phyloP scores from a whole-genome alignment of 768 basidiomycete species.

The Tylopilus rubrobrunneus region DNA sequence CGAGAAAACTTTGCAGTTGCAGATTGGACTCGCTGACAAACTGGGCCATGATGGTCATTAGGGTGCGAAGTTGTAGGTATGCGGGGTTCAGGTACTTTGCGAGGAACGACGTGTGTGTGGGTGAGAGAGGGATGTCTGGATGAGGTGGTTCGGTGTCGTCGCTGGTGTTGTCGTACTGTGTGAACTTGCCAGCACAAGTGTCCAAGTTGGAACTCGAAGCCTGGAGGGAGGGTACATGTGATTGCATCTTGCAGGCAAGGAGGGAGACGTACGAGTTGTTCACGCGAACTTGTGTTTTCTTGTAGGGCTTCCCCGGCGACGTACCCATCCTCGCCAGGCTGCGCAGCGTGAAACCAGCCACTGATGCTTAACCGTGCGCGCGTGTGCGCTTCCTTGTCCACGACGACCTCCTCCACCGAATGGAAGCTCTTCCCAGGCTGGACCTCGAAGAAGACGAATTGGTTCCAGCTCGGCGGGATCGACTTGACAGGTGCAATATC shows the following conservation, averaged over 20 bases:
- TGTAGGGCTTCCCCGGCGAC: slow-evolving; percentile 46
- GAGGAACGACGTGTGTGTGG: slow-evolving; percentile 67
- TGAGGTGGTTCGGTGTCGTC: slow-evolving; percentile 42
- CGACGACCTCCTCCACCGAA: slow-evolving; percentile 95
- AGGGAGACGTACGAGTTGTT: slow-evolving; percentile 77
- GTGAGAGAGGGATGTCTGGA: slow-evolving; percentile 50
- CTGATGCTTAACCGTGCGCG: slow-evolving; percentile 82
- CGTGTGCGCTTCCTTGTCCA: slow-evolving; percentile 64
- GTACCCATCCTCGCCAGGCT: slow-evolving; percentile 89
- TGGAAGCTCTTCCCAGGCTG: slow-evolving; percentile 96
- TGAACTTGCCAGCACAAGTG: slow-evolving; percentile 39
- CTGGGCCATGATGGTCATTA: slow-evolving; percentile 72
- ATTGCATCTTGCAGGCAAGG: no score
- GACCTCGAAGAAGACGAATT: slow-evolving; percentile 86
- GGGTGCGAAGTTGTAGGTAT: slow-evolving; percentile 80
- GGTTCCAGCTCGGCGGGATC: slow-evolving; percentile 83
- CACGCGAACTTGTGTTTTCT: slow-evolving; percentile 86
- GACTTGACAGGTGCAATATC: slow-evolving; percentile 57
- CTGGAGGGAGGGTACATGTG: slow-evolving; percentile 33
- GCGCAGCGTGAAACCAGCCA: slow-evolving; percentile 95
- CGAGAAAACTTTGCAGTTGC: slow-evolving; percentile 85
- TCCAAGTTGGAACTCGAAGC: slow-evolving; percentile 51
- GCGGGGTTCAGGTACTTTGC: slow-evolving; percentile 83
- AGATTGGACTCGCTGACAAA: slow-evolving; percentile 87
- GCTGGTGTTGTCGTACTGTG: slow-evolving; percentile 41